Evolutionary conservation across 805 yeast species (phyloP).

Genomic region (Scheffersomyces spartinae): DNA sequence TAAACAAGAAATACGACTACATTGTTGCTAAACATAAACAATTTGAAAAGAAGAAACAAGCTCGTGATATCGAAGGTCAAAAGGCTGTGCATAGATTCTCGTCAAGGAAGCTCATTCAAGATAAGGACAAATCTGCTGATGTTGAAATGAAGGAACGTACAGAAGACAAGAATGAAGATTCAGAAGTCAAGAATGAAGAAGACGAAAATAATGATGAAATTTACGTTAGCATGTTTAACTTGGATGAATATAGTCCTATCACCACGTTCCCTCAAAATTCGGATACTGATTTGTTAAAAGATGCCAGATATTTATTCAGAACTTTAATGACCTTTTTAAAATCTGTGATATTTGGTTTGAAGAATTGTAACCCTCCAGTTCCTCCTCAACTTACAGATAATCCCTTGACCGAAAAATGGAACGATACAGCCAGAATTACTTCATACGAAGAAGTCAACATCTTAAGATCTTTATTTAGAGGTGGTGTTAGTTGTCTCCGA

Average conservation of each 20-base stretch:
- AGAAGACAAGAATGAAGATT: conserved; percentile 5
- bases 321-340: conserved; percentile 84
- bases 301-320: conserved; percentile 78
- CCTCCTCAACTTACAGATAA: conserved; percentile 33
- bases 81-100: conserved; percentile 27
- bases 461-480: conserved; percentile 66
- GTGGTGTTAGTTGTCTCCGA: conserved; percentile 70
- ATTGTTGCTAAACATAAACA: conserved; percentile 51
- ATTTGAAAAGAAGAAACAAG: conserved; percentile 31
- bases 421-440: conserved; percentile 74
- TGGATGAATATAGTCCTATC: conserved; percentile 43
- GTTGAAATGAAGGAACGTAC: conserved; percentile 12
- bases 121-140: conserved; percentile 14
- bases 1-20: conserved; percentile 61
- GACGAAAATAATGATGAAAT: conserved; percentile 1
- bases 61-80: conserved; percentile 31
- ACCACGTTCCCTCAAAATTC: conserved; percentile 37
- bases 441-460: conserved; percentile 75
- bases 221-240: conserved; percentile 19
- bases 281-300: conserved; percentile 63
- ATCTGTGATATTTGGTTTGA: conserved; percentile 80
- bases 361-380: conserved; percentile 75
- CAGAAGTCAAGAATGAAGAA: too few relatives aligned
- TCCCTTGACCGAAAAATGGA: conserved; percentile 56
- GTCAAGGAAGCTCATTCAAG: conserved; percentile 9